Evolutionary conservation across 257 asterid genomes (phyloP), one percentile per base, ranked within the genome.

Genomic region (Prunella vulgaris): DNA sequence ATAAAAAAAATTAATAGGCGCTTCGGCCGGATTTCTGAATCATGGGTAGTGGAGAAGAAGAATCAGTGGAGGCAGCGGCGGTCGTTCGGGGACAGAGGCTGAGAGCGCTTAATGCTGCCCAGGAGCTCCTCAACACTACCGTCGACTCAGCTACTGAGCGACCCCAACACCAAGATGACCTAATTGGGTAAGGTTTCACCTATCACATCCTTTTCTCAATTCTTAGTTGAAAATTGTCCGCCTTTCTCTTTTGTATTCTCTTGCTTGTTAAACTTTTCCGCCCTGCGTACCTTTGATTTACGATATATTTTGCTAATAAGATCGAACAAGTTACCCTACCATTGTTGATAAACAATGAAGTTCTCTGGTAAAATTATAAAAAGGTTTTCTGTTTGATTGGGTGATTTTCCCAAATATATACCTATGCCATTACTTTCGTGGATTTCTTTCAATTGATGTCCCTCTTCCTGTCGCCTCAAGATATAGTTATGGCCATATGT

Each of bases 91-190:
- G 93, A 48, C 96, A 93, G 85, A 77, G 95, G 79, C 84, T 93
- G 40, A 75, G 74, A 78, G 93, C 99, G 20, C 93, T 93, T 21
- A 87, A 86, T 78, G 84, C 85, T 22, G 97, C 99, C 69, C 97
- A 87, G 71, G 86, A 88, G 68, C 97, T 90, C 78, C 90, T 84
- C 83, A 73, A 73, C 73, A 83, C 92, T 61, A 92, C 98, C 24
- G 98, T 90, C 15, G 86, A 88, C 10, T 75, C 69, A 17, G 57
- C 71, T 13, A 77, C 66, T 8, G 30, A n/a, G n/a, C n/a, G n/a
- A n/a, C n/a, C n/a, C n/a, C n/a, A n/a, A n/a, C n/a, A 38, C 18
- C 61, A 59, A 0, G 33, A 64, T 35, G 51, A 38, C n/a, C 83
- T 71, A 2, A 77, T 83, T 12, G 74, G 24, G 85, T 80, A 80